Percentiles rank a stretch among this genome's conserved stretches.
phyloP scores from a whole-genome alignment of 371 early-diverging fungal genomes.

The Syncephalastrum sp. region DNA sequence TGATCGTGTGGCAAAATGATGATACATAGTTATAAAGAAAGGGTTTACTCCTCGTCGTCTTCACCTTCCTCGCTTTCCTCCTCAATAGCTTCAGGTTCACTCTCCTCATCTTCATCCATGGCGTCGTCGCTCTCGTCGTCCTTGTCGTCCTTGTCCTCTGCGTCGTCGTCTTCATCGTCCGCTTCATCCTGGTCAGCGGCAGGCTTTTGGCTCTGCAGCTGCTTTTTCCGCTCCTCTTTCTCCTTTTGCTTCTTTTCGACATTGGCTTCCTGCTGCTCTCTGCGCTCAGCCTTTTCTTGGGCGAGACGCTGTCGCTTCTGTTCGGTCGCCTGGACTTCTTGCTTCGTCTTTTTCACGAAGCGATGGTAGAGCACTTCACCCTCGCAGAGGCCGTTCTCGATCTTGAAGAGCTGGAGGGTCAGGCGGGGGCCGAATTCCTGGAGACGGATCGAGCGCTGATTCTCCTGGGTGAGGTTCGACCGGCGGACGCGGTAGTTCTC shows the following conservation, averaged over 20 bases:
- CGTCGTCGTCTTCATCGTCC: conserved; percentile 36
- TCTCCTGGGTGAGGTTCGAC: conserved; percentile 63
- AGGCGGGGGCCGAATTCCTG: conserved; percentile 94
- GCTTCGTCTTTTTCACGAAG: conserved; percentile 68
- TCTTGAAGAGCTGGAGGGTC: conserved; percentile 84
- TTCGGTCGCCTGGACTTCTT: conserved; percentile 66
- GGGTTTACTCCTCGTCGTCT: conserved; percentile 6
- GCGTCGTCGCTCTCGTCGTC: conserved; percentile 40
- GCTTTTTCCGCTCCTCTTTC: conserved; percentile 41
- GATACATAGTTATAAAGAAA: no score
- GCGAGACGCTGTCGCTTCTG: conserved; percentile 53
- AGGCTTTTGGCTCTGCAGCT: conserved; percentile 6
- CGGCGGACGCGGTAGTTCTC: conserved; percentile 75
- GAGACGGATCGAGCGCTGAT: conserved; percentile 85
- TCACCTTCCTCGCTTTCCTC: conserved; percentile 17
- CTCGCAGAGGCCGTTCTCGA: conserved; percentile 88
- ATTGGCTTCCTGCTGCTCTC: conserved; percentile 79
- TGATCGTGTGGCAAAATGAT: no score
- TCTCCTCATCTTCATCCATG: conserved; percentile 23
- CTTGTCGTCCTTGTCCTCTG: conserved; percentile 25
- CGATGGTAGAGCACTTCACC: conserved; percentile 93
- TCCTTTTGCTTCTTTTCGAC: conserved; percentile 75
- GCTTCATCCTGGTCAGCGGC: conserved; percentile 30
- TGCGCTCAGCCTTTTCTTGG: conserved; percentile 66
- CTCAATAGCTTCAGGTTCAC: conserved; percentile 15